Evolutionary conservation across 306 rosid genomes (phyloP), one percentile per base, ranked within the genome.

Genomic region (Oxytropis ochrocephala): DNA sequence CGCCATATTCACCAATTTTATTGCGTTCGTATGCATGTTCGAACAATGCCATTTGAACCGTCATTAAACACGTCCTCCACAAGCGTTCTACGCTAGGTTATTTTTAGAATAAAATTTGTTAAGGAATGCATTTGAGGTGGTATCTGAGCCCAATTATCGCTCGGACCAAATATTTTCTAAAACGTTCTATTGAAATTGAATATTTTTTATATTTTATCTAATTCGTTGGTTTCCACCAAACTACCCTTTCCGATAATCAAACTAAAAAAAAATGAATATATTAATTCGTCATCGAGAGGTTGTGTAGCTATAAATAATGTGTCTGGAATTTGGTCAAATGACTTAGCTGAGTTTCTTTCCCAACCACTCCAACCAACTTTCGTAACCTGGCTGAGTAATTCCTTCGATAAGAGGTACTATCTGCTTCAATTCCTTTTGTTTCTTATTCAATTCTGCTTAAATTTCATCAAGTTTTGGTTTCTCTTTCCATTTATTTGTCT

Each of bases 151-250:
- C n/a, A n/a, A n/a, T n/a, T n/a, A n/a, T n/a, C n/a, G n/a, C n/a
- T n/a, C n/a, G n/a, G n/a, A n/a, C n/a, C n/a, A n/a, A n/a, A n/a
- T n/a, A n/a, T n/a, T n/a, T n/a, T n/a, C n/a, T n/a, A n/a, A n/a
- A n/a, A n/a, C n/a, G n/a, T n/a, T n/a, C n/a, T n/a, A n/a, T n/a
- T n/a, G n/a, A n/a, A n/a, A n/a, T n/a, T n/a, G n/a, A n/a, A n/a
- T n/a, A n/a, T n/a, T n/a, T n/a, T n/a, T n/a, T n/a, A n/a, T n/a
- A n/a, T n/a, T n/a, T 35, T 43, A 33, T 73, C 12, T 36, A 32
- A 39, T 70, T 75, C 69, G 78, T 75, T 82, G 83, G 78, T 81
- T 81, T 76, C 79, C 49, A 77, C 86, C 77, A 39, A 81, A 80
- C 84, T 67, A 67, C 54, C 72, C 82, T 70, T 19, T 54, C 16